Evolutionary conservation across 2,329 filamentous ascomycete genomes (phyloP).

Genomic region (Eurotiales sp.): DNA sequence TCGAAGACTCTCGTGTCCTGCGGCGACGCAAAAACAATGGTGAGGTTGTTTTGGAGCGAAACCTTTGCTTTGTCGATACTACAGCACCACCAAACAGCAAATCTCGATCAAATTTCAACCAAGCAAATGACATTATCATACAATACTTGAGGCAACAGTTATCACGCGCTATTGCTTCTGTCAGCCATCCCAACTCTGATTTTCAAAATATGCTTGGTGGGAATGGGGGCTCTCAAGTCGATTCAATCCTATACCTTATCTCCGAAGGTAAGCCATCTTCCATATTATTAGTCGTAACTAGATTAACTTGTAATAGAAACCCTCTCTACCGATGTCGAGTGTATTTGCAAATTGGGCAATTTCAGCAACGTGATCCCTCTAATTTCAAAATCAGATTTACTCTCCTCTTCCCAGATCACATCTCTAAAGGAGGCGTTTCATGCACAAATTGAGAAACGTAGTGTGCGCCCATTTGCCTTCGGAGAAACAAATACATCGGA

Average conservation of each 20-base stretch:
- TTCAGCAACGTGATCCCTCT: constrained; percentile 84
- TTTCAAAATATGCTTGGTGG: constrained; percentile 74
- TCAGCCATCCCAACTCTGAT: constrained; percentile 66
- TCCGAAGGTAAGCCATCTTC: constrained; percentile 58
- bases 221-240: constrained; percentile 77
- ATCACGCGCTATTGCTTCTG: constrained; percentile 58
- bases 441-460: constrained; percentile 37
- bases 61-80: constrained; percentile 90
- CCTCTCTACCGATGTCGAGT: constrained; percentile 64
- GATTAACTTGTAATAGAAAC: constrained; percentile 42
- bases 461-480: constrained; percentile 66
- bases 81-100: constrained; percentile 58
- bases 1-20: constrained; percentile 61
- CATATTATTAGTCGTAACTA: background rate
- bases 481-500: constrained; percentile 27
- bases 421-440: constrained; percentile 54
- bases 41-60: constrained; percentile 79
- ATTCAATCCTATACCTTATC: constrained; percentile 80
- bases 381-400: constrained; percentile 70
- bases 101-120: constrained; percentile 43
- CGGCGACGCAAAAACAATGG: constrained; percentile 66
- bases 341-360: constrained; percentile 64
- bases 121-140: constrained; percentile 54
- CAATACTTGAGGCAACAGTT: constrained; percentile 72
- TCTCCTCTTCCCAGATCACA: constrained; percentile 56